These are phyloP conservation scores for Aspergillus haitiensis DNA, from an alignment of 495 filamentous ascomycete species.

Conservation along the genomic window DNA sequence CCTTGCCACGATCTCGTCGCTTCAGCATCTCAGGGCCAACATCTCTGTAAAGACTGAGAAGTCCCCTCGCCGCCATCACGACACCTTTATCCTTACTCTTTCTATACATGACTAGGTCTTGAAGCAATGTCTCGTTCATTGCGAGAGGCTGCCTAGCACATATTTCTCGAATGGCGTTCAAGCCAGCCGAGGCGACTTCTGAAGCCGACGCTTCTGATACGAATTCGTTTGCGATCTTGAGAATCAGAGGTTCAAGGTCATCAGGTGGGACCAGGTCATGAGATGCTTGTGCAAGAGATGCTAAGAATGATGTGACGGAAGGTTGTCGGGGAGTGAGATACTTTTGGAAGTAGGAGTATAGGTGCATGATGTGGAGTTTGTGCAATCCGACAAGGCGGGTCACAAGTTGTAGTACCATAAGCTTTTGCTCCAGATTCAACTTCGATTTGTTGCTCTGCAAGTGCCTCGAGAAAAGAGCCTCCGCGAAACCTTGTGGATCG, in stretches of 20 bases:
- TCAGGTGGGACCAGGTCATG: slow-evolving; percentile 93
- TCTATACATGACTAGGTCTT: slow-evolving; percentile 93
- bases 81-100: slow-evolving; percentile 98
- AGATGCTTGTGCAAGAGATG: slow-evolving; percentile 85
- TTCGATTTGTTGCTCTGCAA: slow-evolving; percentile 82
- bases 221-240: slow-evolving; percentile 98
- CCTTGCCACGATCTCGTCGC: slow-evolving; percentile 88
- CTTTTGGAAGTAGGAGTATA: slow-evolving; percentile 87
- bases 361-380: slow-evolving; percentile 78
- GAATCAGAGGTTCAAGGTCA: slow-evolving; percentile 83
- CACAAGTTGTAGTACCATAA: slow-evolving; percentile 83
- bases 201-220: slow-evolving; percentile 90
- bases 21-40: slow-evolving; percentile 85
- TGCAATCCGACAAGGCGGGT: slow-evolving; percentile 90
- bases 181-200: slow-evolving; percentile 87
- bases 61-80: slow-evolving; percentile 92
- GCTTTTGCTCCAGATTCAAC: slow-evolving; percentile 86
- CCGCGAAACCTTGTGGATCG: slow-evolving; percentile 94
- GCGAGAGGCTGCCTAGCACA: slow-evolving; percentile 89
- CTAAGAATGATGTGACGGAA: slow-evolving; percentile 91
- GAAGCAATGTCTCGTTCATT: slow-evolving; percentile 93
- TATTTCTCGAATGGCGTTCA: slow-evolving; percentile 93
- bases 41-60: slow-evolving; percentile 87
- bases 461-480: slow-evolving; percentile 86
- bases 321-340: slow-evolving; percentile 85